A percentile compares a stretch with the other conserved stretches of the same genome.
Conservation (phyloP, 2,329 filamentous ascomycete species). For the Boeremia exigua region DNA sequence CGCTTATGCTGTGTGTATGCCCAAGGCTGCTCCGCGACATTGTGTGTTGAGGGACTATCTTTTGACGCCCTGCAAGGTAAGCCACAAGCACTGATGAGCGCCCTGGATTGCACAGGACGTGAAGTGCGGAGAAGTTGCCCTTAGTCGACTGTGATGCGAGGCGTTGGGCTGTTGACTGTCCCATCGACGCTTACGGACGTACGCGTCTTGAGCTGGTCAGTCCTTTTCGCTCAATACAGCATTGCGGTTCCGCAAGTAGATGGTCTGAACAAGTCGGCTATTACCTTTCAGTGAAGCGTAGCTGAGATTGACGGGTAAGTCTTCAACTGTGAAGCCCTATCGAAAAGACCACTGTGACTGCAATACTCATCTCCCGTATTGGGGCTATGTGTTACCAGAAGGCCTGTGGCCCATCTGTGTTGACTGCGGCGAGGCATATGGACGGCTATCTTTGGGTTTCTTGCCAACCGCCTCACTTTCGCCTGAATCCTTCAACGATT, state of each 20-base stretch:
- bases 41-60: neutral
- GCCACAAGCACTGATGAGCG: conserved; percentile 1
- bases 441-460: no score
- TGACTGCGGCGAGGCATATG: no score
- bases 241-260: neutral
- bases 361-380: neutral
- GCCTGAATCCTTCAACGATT: no score
- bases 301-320: neutral
- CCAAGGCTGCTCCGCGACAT: neutral
- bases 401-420: no score
- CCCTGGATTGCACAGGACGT: neutral
- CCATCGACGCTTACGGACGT: neutral
- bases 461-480: no score
- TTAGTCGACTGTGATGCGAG: neutral
- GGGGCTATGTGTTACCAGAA: neutral
- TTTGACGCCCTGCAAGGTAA: conserved; percentile 3
- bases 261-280: neutral
- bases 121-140: neutral
- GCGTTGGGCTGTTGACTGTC: neutral
- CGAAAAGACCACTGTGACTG: neutral
- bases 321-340: neutral
- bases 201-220: neutral
- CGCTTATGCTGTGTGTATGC: conserved; percentile 5
- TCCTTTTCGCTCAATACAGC: neutral
- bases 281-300: neutral